These are phyloP conservation scores for Diaporthe amygdali DNA, from an alignment of 2,329 filamentous ascomycete genomes.

Conservation along the genomic window DNA sequence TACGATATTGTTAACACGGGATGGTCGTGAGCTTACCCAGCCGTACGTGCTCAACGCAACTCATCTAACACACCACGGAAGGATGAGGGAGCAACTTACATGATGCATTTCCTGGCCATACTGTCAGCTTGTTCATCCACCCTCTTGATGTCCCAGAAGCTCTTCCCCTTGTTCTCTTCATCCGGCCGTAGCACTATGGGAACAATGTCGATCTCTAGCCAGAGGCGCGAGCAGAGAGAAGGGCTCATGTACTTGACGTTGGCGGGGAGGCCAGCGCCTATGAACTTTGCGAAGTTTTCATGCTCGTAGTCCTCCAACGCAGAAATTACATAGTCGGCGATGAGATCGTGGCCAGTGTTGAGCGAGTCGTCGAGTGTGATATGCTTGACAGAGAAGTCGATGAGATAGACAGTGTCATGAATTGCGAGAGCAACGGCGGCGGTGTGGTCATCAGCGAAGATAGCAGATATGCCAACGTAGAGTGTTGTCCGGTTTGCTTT, in stretches of 20 bases:
- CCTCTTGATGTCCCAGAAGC: slow-evolving; percentile 49
- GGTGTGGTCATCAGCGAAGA: slow-evolving; percentile 53
- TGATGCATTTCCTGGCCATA: slow-evolving; percentile 79
- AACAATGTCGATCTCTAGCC: slow-evolving; percentile 78
- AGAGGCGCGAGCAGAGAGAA: slow-evolving; percentile 71
- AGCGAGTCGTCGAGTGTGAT: slow-evolving; percentile 50
- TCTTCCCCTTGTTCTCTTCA: slow-evolving; percentile 45
- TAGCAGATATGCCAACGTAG: slow-evolving; percentile 67
- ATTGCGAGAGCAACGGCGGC: slow-evolving; percentile 70
- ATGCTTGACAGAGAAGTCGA: slow-evolving; percentile 73
- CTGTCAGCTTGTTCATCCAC: slow-evolving; percentile 84
- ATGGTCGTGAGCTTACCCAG: neutral
- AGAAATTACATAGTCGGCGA: slow-evolving; percentile 65
- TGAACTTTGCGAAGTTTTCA: slow-evolving; percentile 73
- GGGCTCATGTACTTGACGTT: slow-evolving; percentile 66
- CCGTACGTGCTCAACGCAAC: neutral
- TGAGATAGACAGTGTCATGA: slow-evolving; percentile 76
- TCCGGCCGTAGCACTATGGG: slow-evolving; percentile 67
- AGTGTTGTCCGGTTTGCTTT: slow-evolving; percentile 56
- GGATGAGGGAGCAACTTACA: slow-evolving; percentile 51
- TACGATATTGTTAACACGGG: slow-evolving; percentile 34
- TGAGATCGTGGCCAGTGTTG: slow-evolving; percentile 47
- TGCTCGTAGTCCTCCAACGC: slow-evolving; percentile 65
- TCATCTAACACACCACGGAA: slow-evolving; percentile 1
- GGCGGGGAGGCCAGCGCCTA: slow-evolving; percentile 73